A percentile compares a stretch with the other conserved stretches of the same genome.
phyloP scores from a whole-genome alignment of 805 yeast species.

The Wickerhamomyces chambardii region DNA sequence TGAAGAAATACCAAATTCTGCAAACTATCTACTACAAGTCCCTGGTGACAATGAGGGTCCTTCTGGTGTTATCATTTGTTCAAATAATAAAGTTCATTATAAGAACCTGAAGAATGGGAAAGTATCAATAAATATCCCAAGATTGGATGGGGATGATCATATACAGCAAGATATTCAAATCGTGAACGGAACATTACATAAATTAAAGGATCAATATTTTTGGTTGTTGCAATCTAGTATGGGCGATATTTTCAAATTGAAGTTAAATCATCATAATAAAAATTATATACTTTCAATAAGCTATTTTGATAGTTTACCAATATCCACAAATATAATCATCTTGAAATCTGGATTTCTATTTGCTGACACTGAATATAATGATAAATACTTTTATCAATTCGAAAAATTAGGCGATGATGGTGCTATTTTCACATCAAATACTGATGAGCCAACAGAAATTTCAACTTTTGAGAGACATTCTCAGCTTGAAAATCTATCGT shows the following conservation, averaged over 20 bases:
- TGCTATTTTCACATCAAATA: slow-evolving; percentile 22
- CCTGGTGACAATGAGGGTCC: slow-evolving; percentile 72
- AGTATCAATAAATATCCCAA: slow-evolving; percentile 47
- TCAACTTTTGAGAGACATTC: slow-evolving; percentile 19
- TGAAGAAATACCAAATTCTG: slow-evolving; percentile 25
- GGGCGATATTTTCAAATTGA: slow-evolving; percentile 78
- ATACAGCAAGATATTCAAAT: slow-evolving; percentile 23
- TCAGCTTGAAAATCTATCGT: slow-evolving; percentile 44
- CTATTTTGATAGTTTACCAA: slow-evolving; percentile 73
- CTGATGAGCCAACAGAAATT: slow-evolving; percentile 22
- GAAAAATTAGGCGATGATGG: slow-evolving; percentile 62
- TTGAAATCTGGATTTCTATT: slow-evolving; percentile 71
- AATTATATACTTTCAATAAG: slow-evolving; percentile 29
- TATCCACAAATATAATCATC: slow-evolving; percentile 44
- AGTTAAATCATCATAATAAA: slow-evolving; percentile 30
- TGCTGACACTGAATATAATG: slow-evolving; percentile 53
- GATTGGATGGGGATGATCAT: slow-evolving; percentile 19
- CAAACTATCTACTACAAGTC: slow-evolving; percentile 51
- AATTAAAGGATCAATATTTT: slow-evolving; percentile 52
- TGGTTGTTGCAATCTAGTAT: slow-evolving; percentile 55
- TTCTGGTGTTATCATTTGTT: slow-evolving; percentile 60
- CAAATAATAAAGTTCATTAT: slow-evolving; percentile 44
- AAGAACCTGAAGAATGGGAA: slow-evolving; percentile 30
- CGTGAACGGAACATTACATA: slow-evolving; percentile 55
- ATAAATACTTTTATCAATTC: slow-evolving; percentile 69